Evolutionary conservation across 805 yeast species (phyloP), one percentile per base, ranked within the genome.

Genomic region (Candida stauntonica): DNA sequence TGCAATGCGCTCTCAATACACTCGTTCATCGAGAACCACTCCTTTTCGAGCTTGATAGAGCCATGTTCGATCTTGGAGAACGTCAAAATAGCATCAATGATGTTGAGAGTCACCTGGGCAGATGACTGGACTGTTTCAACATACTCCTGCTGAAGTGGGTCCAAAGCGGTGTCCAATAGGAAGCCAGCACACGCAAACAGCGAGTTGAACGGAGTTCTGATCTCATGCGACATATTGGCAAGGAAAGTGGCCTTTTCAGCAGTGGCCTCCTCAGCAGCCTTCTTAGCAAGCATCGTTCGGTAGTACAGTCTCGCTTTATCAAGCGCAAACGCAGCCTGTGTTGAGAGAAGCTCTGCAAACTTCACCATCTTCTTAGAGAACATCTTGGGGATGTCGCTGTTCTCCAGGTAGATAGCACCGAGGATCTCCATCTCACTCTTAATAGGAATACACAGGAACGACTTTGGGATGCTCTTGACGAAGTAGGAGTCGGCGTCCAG

Each of bases 41-140:
- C 83, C 52, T 80, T 81, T 54, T 86, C 94, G 36, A 86, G 84
- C 0, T 87, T 80, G 87, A 86, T 81, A 54, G 94, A 70, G 57
- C 86, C 86, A 30, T 94, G 95, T 60, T 86, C 95, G 60, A 86
- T 86, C 73, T 86, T 86, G 35, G 95, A 86, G 55, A 86, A 86
- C 70, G 86, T 94, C 54, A 86, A 71, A 51, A 86, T 86, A 55
- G 86, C 95, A 57, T 86, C 95, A 52, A 86, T 86, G 47, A 86
- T 86, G 0, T 91, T 84, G 53, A 86, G 71, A 45, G 86, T 69
- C 2, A 91, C 83, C 55, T 85, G 83, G n/a, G 95, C 93, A 46
- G 86, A 70, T 49, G 85, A 86, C 61, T 84, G 89, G 17, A 86
- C 93, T 58, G 86, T 86, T 17, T 87, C 79, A 50, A 86, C 68